These are phyloP conservation scores for Chytriomyces hyalinus DNA, from an alignment of 192 early-diverging fungal genomes.

Conservation along the genomic window DNA sequence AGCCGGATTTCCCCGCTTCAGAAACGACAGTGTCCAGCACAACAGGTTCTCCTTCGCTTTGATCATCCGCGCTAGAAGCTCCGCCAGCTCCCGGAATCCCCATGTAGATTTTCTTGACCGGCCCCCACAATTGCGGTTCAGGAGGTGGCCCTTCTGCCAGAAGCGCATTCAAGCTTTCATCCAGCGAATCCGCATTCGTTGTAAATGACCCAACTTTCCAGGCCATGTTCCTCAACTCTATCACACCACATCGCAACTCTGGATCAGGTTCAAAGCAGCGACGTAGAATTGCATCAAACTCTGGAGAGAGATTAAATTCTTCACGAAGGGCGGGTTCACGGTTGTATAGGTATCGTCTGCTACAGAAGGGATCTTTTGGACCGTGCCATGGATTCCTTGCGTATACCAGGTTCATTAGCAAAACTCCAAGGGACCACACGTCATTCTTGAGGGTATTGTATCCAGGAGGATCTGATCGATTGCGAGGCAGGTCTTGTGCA, in stretches of 20 bases:
- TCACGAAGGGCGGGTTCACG: slow-evolving; percentile 17
- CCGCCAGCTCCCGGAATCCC: neutral
- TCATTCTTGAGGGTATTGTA: slow-evolving; percentile 73
- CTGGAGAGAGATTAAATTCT: slow-evolving; percentile 26
- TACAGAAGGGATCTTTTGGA: slow-evolving; percentile 70
- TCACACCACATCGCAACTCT: slow-evolving; percentile 15
- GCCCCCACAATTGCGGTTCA: slow-evolving; percentile 10
- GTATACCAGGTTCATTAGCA: slow-evolving; percentile 76
- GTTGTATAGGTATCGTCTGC: slow-evolving; percentile 48
- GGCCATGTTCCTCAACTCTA: slow-evolving; percentile 24
- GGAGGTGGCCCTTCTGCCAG: slow-evolving; percentile 12
- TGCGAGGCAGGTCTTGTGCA: neutral
- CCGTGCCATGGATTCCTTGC: slow-evolving; percentile 80
- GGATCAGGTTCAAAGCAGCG: slow-evolving; percentile 40
- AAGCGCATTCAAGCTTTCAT: neutral
- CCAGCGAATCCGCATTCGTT: neutral
- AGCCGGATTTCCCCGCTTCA: neutral
- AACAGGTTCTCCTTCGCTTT: too few species aligned
- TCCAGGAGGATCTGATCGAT: neutral
- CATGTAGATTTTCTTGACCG: slow-evolving; percentile 20
- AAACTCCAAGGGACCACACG: slow-evolving; percentile 80
- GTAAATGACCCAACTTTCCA: slow-evolving; percentile 9
- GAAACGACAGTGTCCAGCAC: neutral
- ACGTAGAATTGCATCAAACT: slow-evolving; percentile 33
- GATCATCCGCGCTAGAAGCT: neutral